These are phyloP conservation scores for Mentha longifolia DNA, from an alignment of 257 asterid genomes.

Conservation along the genomic window DNA sequence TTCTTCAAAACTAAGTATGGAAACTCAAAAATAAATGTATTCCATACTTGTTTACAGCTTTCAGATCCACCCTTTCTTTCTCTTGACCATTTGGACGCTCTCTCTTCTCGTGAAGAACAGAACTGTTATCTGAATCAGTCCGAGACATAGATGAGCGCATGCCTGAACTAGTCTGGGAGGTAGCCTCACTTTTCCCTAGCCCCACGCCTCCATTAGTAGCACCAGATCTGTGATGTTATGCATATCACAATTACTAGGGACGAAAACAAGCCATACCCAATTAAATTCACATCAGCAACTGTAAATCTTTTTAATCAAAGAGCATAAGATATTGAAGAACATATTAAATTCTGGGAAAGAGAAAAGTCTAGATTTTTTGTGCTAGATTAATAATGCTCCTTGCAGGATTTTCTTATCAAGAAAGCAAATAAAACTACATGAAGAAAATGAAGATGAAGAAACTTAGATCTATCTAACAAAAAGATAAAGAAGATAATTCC, in stretches of 20 bases:
- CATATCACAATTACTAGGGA: slow-evolving; percentile 36
- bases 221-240: slow-evolving; percentile 58
- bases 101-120: slow-evolving; percentile 71
- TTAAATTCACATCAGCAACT: slow-evolving; percentile 2
- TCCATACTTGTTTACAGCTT: slow-evolving; percentile 73
- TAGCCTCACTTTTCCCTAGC: slow-evolving; percentile 65
- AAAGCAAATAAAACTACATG: slow-evolving; percentile 18
- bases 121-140: slow-evolving; percentile 68
- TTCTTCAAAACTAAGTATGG: not conserved
- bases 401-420: slow-evolving; percentile 15
- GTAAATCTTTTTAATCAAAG: slow-evolving; percentile 20
- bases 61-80: slow-evolving; percentile 71
- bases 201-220: slow-evolving; percentile 63
- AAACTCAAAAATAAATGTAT: slow-evolving; percentile 21
- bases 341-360: not conserved
- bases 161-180: slow-evolving; percentile 62
- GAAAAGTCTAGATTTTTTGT: slow-evolving; percentile 11
- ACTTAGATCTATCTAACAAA: slow-evolving; percentile 4
- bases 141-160: slow-evolving; percentile 68
- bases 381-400: slow-evolving; percentile 19
- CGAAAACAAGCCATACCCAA: slow-evolving; percentile 2
- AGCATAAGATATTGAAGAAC: slow-evolving; percentile 2
- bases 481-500: not conserved
- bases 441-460: not conserved
- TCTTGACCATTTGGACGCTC: slow-evolving; percentile 71